Percentiles rank a stretch among this genome's conserved stretches.
phyloP scores from a whole-genome alignment of 805 yeast species.

The Candida suzukii region DNA sequence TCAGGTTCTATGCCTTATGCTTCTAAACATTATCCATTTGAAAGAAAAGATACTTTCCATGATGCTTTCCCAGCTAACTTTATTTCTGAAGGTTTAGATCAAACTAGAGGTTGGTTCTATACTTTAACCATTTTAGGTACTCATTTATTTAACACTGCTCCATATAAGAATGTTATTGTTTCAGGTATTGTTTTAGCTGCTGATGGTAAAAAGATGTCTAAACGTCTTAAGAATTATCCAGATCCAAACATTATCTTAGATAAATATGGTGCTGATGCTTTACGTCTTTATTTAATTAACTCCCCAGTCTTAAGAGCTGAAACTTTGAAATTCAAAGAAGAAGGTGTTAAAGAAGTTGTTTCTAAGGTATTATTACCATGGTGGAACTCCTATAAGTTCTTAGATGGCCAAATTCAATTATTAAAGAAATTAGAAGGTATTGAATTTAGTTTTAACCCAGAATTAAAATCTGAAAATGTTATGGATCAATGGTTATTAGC shows the following conservation, averaged over 20 bases:
- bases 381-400: constrained; percentile 97
- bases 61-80: constrained; percentile 92
- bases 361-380: constrained; percentile 94
- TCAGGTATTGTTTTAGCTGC: constrained; percentile 95
- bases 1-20: constrained; percentile 99
- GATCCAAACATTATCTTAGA: constrained; percentile 80
- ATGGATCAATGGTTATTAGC: constrained; percentile 98
- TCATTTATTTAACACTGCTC: constrained; percentile 85
- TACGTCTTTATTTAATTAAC: constrained; percentile 90
- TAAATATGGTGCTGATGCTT: constrained; percentile 95
- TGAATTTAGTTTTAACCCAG: constrained; percentile 68
- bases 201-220: constrained; percentile 99
- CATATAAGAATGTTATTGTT: constrained; percentile 92
- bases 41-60: constrained; percentile 62
- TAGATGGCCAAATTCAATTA: constrained; percentile 87
- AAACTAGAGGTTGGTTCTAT: constrained; percentile 99
- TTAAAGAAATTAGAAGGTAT: constrained; percentile 66
- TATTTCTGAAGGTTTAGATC: constrained; percentile 98
- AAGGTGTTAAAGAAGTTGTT: constrained; percentile 97
- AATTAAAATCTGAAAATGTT: constrained; percentile 66
- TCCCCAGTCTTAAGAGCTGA: constrained; percentile 98
- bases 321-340: constrained; percentile 94
- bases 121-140: constrained; percentile 94
- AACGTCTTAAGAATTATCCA: constrained; percentile 95
- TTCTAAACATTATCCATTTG: constrained; percentile 94